A percentile compares a stretch with the other conserved stretches of the same genome.
These are phyloP conservation scores for Apiospora sp. DNA, from an alignment of 2,329 filamentous ascomycete genomes.

Conservation along the genomic window DNA sequence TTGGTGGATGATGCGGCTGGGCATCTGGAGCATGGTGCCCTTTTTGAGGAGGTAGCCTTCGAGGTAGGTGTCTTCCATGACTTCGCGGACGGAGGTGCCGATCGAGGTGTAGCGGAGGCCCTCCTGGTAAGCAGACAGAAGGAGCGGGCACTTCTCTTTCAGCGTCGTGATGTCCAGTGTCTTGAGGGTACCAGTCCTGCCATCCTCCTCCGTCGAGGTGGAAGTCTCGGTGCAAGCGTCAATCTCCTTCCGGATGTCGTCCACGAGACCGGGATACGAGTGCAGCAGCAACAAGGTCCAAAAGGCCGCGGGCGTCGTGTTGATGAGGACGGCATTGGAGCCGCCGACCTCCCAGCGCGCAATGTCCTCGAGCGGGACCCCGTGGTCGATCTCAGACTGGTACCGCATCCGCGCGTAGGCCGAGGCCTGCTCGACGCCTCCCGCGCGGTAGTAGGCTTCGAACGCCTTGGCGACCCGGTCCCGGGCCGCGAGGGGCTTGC, in stretches of 20 bases:
- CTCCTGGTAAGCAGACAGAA: constrained; percentile 48
- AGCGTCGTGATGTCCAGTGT: constrained; percentile 44
- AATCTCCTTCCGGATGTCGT: constrained; percentile 50
- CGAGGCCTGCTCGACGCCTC: not conserved
- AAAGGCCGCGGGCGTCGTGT: constrained; percentile 52
- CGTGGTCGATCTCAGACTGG: constrained; percentile 19
- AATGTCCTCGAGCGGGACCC: constrained; percentile 22
- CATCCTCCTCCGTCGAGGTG: constrained; percentile 26
- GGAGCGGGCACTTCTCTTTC: constrained; percentile 43
- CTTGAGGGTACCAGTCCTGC: not conserved
- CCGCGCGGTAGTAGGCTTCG: not conserved
- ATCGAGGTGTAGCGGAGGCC: constrained; percentile 41
- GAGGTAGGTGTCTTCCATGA: constrained; percentile 43
- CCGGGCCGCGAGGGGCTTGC: not conserved
- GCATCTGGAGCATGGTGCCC: constrained; percentile 43
- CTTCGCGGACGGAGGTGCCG: constrained; percentile 40
- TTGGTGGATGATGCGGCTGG: constrained; percentile 37
- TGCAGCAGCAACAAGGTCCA: constrained; percentile 40
- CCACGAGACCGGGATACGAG: constrained; percentile 47
- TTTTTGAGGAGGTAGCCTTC: constrained; percentile 43
- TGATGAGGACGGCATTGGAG: constrained; percentile 46
- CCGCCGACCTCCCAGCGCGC: not conserved
- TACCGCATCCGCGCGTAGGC: constrained; percentile 23
- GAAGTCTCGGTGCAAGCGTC: constrained; percentile 36
- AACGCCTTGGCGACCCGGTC: not conserved